A percentile compares a stretch with the other conserved stretches of the same genome.
Conservation (phyloP, 441 rosid species). For the Aquilaria agallochum region DNA sequence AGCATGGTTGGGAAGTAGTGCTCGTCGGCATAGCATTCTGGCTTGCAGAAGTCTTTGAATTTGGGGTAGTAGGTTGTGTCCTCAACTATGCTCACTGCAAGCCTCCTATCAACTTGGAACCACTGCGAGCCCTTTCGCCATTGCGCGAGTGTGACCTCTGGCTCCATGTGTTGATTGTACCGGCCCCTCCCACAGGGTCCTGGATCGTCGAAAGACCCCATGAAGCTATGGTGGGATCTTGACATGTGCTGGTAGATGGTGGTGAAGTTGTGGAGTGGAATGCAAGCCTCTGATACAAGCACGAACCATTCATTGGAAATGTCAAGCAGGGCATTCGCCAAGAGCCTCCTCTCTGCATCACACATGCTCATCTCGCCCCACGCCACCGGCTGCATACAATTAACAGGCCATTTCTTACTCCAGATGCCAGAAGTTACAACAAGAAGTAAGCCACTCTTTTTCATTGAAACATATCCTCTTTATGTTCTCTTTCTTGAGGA, state of each 20-base stretch:
- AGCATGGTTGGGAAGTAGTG: constrained; percentile 94
- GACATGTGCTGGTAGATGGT: constrained; percentile 53
- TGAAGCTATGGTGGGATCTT: constrained; percentile 61
- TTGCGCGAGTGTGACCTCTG: constrained; percentile 59
- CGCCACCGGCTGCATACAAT: constrained; percentile 51
- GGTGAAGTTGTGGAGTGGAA: constrained; percentile 80
- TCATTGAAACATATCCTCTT: no score
- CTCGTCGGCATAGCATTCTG: constrained; percentile 85
- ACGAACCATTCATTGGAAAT: constrained; percentile 90
- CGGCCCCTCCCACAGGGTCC: constrained; percentile 87
- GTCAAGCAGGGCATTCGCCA: constrained; percentile 87
- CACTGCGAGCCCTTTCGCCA: constrained; percentile 99
- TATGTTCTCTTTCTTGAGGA: no score
- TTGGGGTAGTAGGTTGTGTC: constrained; percentile 70
- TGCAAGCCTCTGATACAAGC: constrained; percentile 84
- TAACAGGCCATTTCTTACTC: neutral
- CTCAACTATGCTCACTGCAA: constrained; percentile 56
- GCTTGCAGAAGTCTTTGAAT: constrained; percentile 68
- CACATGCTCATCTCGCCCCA: constrained; percentile 99
- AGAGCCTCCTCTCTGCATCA: constrained; percentile 88
- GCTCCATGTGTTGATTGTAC: constrained; percentile 49
- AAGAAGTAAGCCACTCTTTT: no score
- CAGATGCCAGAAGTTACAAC: no score
- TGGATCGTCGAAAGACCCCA: constrained; percentile 74
- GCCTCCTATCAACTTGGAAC: constrained; percentile 71